Evolutionary conservation across 2,329 filamentous ascomycete genomes (phyloP), one percentile per base, ranked within the genome.

Genomic region (Botryotinia convoluta): DNA sequence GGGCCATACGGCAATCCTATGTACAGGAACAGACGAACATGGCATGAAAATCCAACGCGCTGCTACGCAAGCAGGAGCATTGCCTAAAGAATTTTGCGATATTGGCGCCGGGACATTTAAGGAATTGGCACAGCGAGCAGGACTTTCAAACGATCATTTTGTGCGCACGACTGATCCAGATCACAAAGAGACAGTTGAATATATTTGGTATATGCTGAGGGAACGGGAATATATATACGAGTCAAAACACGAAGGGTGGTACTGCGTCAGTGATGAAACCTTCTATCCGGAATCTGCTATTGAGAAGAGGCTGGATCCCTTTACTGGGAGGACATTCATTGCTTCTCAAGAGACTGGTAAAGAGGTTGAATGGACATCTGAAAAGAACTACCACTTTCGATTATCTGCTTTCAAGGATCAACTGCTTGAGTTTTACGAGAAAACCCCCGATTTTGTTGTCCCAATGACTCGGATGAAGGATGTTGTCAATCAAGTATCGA

Each of bases 31-130:
- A 51, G 96, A 99, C 82, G 96, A 99, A 83, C 95, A 99, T 85
- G 96, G 96, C 61, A 92, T 98, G 89, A 99, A 99, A 87, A 92
- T 98, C 35, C 96, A 99, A 82, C 92, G 91, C 82, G 95, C 95
- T 0, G 93, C 96, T 1, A 85, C 87, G 10, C 88, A 90, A 77
- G 90, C 92, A 22, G 89, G 89, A 6, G 87, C 92, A 70, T 87
- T 91, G 0, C 91, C 94, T 0, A 93, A 95, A 81, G 86, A 91
- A n/a, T 95, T 98, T 77, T 98, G 95, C 83, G 94, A 98, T 83
- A 86, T 88, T 79, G 95, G 94, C 74, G 91, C 94, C 37, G 87
- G 91, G 75, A 92, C 91, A 51, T 98, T 98, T 83, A 88, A 89
- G 82, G 88, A 89, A 62, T 86, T 99, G 42, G 94, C 94, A 20